These are phyloP conservation scores for Suillus subluteus DNA, from an alignment of 768 basidiomycete genomes.

Conservation along the genomic window DNA sequence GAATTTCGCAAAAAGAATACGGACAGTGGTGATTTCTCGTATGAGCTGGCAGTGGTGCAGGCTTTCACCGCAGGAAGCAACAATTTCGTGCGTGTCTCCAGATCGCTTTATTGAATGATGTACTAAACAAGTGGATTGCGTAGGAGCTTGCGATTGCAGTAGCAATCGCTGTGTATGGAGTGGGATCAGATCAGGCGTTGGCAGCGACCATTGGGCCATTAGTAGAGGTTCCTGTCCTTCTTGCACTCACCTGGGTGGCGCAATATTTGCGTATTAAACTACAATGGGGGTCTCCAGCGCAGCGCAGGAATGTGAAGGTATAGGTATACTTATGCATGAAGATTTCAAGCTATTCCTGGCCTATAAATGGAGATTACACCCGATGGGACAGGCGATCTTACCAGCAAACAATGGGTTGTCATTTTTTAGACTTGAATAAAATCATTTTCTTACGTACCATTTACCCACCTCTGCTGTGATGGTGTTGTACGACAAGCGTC, in stretches of 20 bases:
- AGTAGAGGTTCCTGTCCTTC: constrained; percentile 80
- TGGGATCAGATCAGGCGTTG: constrained; percentile 76
- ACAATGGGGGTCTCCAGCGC: constrained; percentile 36
- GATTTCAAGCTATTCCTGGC: not conserved
- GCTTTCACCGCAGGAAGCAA: constrained; percentile 81
- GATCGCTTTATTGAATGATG: no score
- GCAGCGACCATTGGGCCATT: constrained; percentile 81
- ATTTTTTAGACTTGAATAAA: not conserved
- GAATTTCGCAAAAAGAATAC: constrained; percentile 23
- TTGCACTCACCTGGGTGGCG: constrained; percentile 69
- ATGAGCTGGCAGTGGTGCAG: constrained; percentile 77
- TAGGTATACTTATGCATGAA: not conserved
- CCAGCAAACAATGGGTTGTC: not conserved
- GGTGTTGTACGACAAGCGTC: not conserved
- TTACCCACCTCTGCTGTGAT: not conserved
- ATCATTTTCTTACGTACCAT: not conserved
- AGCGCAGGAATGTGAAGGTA: not conserved
- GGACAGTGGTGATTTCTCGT: constrained; percentile 40
- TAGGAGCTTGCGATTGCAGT: constrained; percentile 86
- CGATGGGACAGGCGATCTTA: not conserved
- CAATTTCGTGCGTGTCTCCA: constrained; percentile 59
- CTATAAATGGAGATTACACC: not conserved
- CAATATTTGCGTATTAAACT: constrained; percentile 47
- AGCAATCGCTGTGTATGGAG: constrained; percentile 76
- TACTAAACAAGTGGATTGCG: not conserved